Base-by-base conservation (phyloP, 169 alveolate species). In the Eimeria necatrix region DNA sequence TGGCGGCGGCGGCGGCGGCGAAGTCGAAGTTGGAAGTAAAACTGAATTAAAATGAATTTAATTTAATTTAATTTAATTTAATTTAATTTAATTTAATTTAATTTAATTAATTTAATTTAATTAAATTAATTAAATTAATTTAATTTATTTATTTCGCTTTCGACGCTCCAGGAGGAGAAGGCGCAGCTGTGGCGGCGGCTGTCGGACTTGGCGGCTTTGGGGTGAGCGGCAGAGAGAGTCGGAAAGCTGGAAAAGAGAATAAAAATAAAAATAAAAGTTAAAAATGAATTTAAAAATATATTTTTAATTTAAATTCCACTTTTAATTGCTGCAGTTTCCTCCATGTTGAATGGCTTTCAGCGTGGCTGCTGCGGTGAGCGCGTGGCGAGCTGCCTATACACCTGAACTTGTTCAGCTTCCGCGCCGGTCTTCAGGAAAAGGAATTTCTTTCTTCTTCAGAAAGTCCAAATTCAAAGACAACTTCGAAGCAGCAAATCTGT, bases 341-440 rank as follows among this genome's bases (percentile, higher is more conserved):
- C 2, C 2, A 32, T 32, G 0, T 32, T 32, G 41, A 32, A 32
- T 2, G 41, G 41, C 41, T 32, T 71, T 5, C 83, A 71, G 83
- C 18, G 6, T 71, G 14, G 46, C 53, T 5, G 83, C 18, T 0
- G 83, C 83, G 51, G 83, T 71, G 24, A 26, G 83, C 14, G 14
- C 18, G 20, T 22, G 6, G 10, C 51, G 83, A 71, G 83, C 51
- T 71, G 83, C 83, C 83, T 71, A 71, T 71, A 71, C 83, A 71
- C 83, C 52, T 71, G 83, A 71, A 71, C 14, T 22, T 2, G 1
- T 71, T 16, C 48, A 71, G 3, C 0, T 22, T 7, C 53, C 41
- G 41, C 5, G 48, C 52, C 18, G 16, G 1, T 71, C 24, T 5
- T 71, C 12, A 71, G 83, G 83, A 71, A 41, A 71, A 24, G 18